Conservation (phyloP, 1,284 basidiomycete genomes). For the Kwoniella shivajii region DNA sequence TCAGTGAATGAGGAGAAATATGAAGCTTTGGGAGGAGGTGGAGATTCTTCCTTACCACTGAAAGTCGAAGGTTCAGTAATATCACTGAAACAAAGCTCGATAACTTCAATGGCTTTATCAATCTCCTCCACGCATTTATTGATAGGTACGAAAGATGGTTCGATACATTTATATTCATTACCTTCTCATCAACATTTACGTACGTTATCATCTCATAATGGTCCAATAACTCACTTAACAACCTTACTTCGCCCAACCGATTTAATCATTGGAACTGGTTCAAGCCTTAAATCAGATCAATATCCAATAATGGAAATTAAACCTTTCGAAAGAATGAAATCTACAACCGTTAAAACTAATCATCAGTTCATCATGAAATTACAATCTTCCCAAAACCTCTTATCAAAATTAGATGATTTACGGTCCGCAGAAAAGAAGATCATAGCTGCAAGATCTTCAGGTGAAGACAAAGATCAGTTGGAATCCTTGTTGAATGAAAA, state of each 20-base stretch:
- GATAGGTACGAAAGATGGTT: conserved; percentile 70
- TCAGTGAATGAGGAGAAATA: conserved; percentile 49
- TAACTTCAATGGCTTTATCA: conserved; percentile 75
- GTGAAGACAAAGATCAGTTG: conserved; percentile 43
- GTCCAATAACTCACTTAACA: conserved; percentile 70
- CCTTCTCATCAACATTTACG: conserved; percentile 86
- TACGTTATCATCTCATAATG: conserved; percentile 68
- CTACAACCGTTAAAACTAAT: conserved; percentile 15
- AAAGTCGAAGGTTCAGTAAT: conserved; percentile 58
- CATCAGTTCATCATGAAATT: conserved; percentile 12
- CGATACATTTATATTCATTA: conserved; percentile 82
- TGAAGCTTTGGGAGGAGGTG: conserved; percentile 76
- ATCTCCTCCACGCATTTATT: conserved; percentile 71
- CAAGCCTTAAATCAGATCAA: conserved; percentile 26
- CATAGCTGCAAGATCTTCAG: not conserved
- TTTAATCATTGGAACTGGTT: too few relatives aligned
- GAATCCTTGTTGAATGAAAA: conserved; percentile 72
- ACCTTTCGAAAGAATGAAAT: conserved; percentile 50
- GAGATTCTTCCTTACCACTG: conserved; percentile 65
- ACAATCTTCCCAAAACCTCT: conserved; percentile 26
- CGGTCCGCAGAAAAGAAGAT: conserved; percentile 5
- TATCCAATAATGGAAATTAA: conserved; percentile 52
- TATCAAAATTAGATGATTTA: conserved; percentile 20
- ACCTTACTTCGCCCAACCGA: conserved; percentile 82
- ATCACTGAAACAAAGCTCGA: conserved; percentile 46